phyloP scores from a whole-genome alignment of 352 stramenopile species.

The Phytophthora ohioensis region DNA sequence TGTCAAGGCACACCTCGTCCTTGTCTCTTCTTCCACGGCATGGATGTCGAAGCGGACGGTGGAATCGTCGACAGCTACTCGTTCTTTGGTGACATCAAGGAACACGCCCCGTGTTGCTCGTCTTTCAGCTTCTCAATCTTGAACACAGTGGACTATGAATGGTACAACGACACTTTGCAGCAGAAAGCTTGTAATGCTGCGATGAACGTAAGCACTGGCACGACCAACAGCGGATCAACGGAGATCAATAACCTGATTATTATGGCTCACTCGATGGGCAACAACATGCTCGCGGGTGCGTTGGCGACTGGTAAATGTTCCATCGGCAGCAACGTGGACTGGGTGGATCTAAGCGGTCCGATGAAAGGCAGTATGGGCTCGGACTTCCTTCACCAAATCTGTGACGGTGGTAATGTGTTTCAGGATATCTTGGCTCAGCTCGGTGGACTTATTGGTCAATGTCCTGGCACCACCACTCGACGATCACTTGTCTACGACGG shows the following conservation, averaged over 20 bases:
- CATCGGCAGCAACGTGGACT: slow-evolving; percentile 45
- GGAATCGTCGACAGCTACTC: slow-evolving; percentile 47
- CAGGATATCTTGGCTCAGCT: slow-evolving; percentile 34
- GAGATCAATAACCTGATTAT: slow-evolving; percentile 65
- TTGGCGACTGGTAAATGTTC: slow-evolving; percentile 56
- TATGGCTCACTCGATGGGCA: slow-evolving; percentile 70
- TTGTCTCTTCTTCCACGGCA: slow-evolving; percentile 67
- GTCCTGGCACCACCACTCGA: slow-evolving; percentile 46
- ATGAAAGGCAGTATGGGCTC: slow-evolving; percentile 64
- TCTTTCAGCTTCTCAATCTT: slow-evolving; percentile 56
- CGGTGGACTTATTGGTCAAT: slow-evolving; percentile 48
- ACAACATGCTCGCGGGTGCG: slow-evolving; percentile 59
- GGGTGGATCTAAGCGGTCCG: slow-evolving; percentile 51
- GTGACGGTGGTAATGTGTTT: slow-evolving; percentile 38
- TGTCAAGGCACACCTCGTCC: slow-evolving; percentile 49
- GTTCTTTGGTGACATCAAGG: slow-evolving; percentile 59
- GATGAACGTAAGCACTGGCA: slow-evolving; percentile 41
- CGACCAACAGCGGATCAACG: slow-evolving; percentile 34
- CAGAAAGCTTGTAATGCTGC: slow-evolving; percentile 49
- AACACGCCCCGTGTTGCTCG: slow-evolving; percentile 63
- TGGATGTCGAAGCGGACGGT: slow-evolving; percentile 46
- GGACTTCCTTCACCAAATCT: slow-evolving; percentile 54
- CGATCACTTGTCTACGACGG: slow-evolving; percentile 52
- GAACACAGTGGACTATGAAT: slow-evolving; percentile 64
- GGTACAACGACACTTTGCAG: slow-evolving; percentile 58